phyloP scores from a whole-genome alignment of 495 filamentous ascomycete genomes.

The Parathielavia appendiculata region DNA sequence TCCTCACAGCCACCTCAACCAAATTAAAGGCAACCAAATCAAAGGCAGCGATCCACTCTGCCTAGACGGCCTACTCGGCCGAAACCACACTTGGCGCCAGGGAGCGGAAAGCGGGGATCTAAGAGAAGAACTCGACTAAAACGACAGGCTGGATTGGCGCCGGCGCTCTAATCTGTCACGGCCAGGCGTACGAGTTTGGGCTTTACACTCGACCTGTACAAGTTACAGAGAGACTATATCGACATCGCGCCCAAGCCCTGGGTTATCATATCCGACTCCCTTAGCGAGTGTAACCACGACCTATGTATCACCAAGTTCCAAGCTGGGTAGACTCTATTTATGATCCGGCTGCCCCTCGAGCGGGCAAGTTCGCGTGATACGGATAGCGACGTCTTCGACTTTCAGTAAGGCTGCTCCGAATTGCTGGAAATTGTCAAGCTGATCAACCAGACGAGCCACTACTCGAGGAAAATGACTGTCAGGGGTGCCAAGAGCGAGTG shows the following conservation, averaged over 20 bases:
- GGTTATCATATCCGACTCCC: conserved; percentile 77
- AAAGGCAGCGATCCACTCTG: conserved; percentile 47
- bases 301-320: conserved; percentile 77
- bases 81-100: conserved; percentile 55
- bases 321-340: conserved; percentile 67
- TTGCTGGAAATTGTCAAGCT: conserved; percentile 73
- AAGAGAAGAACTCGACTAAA: conserved; percentile 33
- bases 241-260: conserved; percentile 78
- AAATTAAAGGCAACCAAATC: too few relatives aligned
- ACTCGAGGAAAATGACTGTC: conserved; percentile 38
- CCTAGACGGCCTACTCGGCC: conserved; percentile 53
- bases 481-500: conserved; percentile 69
- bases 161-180: conserved; percentile 20
- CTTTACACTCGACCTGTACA: conserved; percentile 43
- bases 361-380: conserved; percentile 72
- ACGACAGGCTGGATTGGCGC: conserved; percentile 28
- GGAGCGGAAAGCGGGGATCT: conserved; percentile 50
- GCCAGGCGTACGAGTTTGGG: conserved; percentile 36
- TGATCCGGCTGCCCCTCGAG: conserved; percentile 76
- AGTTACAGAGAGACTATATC: conserved; percentile 64
- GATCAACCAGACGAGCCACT: conserved; percentile 75
- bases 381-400: conserved; percentile 78
- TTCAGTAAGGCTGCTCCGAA: conserved; percentile 68
- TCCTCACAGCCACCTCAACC: conserved; percentile 57
- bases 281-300: conserved; percentile 77